phyloP scores from a whole-genome alignment of 1,284 basidiomycete species.

The Hymenochaete sp. region DNA sequence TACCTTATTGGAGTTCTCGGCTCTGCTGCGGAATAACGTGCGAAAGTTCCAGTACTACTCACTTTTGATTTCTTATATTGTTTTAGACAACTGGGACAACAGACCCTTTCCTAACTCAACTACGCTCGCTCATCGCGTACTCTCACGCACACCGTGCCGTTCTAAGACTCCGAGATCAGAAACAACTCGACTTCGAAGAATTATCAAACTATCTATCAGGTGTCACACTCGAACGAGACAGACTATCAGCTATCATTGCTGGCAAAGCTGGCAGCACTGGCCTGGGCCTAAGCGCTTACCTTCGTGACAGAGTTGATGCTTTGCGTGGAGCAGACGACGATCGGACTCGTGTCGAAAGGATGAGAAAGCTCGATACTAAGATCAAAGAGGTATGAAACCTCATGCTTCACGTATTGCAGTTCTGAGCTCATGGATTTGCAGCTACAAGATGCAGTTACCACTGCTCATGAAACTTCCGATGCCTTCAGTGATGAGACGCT shows the following conservation, averaged over 20 bases:
- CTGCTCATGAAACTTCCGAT: conserved; percentile 90
- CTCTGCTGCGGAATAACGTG: conserved; percentile 74
- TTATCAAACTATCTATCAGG: conserved; percentile 91
- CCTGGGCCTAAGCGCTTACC: conserved; percentile 79
- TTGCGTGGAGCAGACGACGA: conserved; percentile 92
- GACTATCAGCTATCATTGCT: conserved; percentile 76
- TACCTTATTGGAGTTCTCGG: conserved; percentile 88
- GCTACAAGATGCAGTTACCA: conserved; percentile 94
- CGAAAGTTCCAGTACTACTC: conserved; percentile 21
- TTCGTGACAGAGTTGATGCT: conserved; percentile 91
- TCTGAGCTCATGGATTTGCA: conserved; percentile 27
- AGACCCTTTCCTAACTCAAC: conserved; percentile 81
- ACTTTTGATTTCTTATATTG: conserved; percentile 30
- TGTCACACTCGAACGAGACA: conserved; percentile 85
- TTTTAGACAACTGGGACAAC: conserved; percentile 62
- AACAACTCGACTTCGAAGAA: conserved; percentile 98
- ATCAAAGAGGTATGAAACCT: conserved; percentile 74
- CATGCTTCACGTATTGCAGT: background rate
- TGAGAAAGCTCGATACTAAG: conserved; percentile 85
- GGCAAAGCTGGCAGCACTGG: conserved; percentile 76
- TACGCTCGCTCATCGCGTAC: conserved; percentile 85
- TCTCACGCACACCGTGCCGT: conserved; percentile 85
- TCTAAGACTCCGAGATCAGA: conserved; percentile 92
- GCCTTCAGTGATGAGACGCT: conserved; percentile 93
- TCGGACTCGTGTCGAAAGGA: conserved; percentile 83